Conservation (phyloP, 192 early-diverging fungal species). For the Dimargaris cristalligena region DNA sequence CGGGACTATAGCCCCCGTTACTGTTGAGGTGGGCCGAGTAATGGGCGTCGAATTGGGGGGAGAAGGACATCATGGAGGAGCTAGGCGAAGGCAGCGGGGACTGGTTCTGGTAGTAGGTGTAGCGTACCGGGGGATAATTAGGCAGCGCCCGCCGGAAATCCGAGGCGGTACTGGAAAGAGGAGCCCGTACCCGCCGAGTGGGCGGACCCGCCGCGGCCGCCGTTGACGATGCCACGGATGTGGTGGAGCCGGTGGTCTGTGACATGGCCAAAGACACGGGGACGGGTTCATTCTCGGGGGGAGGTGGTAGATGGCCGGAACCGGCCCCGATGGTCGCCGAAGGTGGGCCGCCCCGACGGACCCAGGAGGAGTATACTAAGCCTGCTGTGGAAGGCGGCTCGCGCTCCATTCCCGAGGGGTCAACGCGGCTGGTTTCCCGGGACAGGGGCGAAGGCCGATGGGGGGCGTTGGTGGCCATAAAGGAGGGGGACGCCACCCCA, state of each 20-base stretch:
- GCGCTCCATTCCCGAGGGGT: no score
- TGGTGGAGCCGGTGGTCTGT: no score
- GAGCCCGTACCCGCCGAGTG: neutral
- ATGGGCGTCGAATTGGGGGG: constrained; percentile 3
- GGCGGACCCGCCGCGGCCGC: no score
- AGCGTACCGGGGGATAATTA: constrained; percentile 1
- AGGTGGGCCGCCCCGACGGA: no score
- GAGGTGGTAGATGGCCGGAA: no score
- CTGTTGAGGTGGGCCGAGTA: neutral
- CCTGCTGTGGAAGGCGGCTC: no score
- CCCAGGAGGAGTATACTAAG: no score
- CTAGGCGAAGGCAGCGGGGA: constrained; percentile 9
- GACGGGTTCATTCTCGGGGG: no score
- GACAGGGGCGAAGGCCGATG: neutral
- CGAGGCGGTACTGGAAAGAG: constrained; percentile 5
- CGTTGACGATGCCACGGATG: no score
- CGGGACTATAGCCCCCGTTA: neutral
- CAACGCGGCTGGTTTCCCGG: neutral
- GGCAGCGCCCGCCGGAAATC: constrained; percentile 7
- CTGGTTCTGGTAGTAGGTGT: constrained; percentile 10
- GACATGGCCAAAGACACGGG: no score
- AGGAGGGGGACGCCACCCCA: no score
- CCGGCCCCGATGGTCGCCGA: no score
- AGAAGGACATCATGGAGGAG: constrained; percentile 10
- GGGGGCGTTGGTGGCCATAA: neutral